phyloP scores from a whole-genome alignment of 208 protist genomes.

The Crithidia fasciculata region DNA sequence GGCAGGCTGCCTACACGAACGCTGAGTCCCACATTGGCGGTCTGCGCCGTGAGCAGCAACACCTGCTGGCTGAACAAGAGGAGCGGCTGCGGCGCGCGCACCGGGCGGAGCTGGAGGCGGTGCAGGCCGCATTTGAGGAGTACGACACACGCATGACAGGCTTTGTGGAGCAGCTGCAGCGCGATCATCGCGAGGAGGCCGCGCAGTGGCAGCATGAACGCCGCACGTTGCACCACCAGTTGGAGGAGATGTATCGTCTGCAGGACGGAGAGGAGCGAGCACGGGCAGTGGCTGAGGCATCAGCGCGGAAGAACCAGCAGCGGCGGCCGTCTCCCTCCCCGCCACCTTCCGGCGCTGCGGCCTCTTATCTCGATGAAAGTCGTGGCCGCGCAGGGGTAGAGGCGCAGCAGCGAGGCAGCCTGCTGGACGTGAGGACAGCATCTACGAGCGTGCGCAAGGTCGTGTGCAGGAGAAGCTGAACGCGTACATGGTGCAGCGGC shows the following conservation, averaged over 20 bases:
- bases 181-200: slow-evolving; percentile 38
- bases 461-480: slow-evolving; percentile 17
- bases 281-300: slow-evolving; percentile 10
- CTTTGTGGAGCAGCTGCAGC: slow-evolving; percentile 45
- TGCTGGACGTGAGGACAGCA: neutral
- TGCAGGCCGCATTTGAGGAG: slow-evolving; percentile 54
- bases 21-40: slow-evolving; percentile 11
- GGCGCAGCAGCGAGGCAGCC: neutral
- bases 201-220: slow-evolving; percentile 45
- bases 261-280: slow-evolving; percentile 1
- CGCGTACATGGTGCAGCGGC: slow-evolving; percentile 14
- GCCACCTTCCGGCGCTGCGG: neutral
- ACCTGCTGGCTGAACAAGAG: slow-evolving; percentile 38
- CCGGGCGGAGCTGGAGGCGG: slow-evolving; percentile 38
- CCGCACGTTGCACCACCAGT: slow-evolving; percentile 34
- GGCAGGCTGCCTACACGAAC: slow-evolving; percentile 10
- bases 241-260: slow-evolving; percentile 32
- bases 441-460: neutral
- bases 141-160: slow-evolving; percentile 53
- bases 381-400: neutral
- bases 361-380: slow-evolving; percentile 2
- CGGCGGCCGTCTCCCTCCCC: neutral
- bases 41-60: slow-evolving; percentile 16
- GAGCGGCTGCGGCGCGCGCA: slow-evolving; percentile 42
- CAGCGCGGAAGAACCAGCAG: slow-evolving; percentile 5